These are phyloP conservation scores for Zygoascus ofunaensis DNA, from an alignment of 805 yeast species.

Conservation along the genomic window DNA sequence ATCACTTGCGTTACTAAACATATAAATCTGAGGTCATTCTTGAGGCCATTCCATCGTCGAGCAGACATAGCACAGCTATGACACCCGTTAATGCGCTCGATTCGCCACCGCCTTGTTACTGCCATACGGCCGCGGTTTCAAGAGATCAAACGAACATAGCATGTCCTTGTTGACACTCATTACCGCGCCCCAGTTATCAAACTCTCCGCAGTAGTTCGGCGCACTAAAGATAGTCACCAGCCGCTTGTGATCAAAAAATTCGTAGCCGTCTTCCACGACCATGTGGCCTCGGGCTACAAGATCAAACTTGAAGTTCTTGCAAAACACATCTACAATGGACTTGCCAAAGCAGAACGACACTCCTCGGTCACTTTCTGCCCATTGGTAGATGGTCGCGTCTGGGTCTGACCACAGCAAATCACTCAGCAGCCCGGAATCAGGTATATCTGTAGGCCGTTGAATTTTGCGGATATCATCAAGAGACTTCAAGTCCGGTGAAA, in stretches of 20 bases:
- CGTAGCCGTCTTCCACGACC: slow-evolving; percentile 73
- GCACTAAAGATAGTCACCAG: slow-evolving; percentile 61
- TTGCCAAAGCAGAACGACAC: slow-evolving; percentile 67
- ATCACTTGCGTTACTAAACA: no score
- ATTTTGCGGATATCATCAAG: slow-evolving; percentile 64
- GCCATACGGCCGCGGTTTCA: slow-evolving; percentile 80
- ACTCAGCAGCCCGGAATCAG: slow-evolving; percentile 62
- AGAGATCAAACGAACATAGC: slow-evolving; percentile 77
- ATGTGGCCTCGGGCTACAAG: slow-evolving; percentile 72
- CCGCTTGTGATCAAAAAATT: slow-evolving; percentile 57
- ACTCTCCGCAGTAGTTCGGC: slow-evolving; percentile 65
- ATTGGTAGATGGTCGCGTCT: slow-evolving; percentile 60
- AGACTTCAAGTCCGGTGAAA: slow-evolving; percentile 58
- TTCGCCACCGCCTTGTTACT: no score
- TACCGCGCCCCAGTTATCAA: slow-evolving; percentile 90
- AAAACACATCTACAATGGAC: slow-evolving; percentile 61
- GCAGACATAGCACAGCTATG: no score
- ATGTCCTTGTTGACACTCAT: slow-evolving; percentile 89
- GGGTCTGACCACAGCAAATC: slow-evolving; percentile 77
- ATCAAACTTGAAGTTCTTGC: slow-evolving; percentile 62
- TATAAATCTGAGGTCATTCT: no score
- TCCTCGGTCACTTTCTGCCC: slow-evolving; percentile 77
- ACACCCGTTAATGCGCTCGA: no score
- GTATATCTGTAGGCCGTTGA: slow-evolving; percentile 70
- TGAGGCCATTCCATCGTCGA: no score